phyloP scores from a whole-genome alignment of 2,329 filamentous ascomycete genomes.

The Magnaporthiopsis rhizophila region DNA sequence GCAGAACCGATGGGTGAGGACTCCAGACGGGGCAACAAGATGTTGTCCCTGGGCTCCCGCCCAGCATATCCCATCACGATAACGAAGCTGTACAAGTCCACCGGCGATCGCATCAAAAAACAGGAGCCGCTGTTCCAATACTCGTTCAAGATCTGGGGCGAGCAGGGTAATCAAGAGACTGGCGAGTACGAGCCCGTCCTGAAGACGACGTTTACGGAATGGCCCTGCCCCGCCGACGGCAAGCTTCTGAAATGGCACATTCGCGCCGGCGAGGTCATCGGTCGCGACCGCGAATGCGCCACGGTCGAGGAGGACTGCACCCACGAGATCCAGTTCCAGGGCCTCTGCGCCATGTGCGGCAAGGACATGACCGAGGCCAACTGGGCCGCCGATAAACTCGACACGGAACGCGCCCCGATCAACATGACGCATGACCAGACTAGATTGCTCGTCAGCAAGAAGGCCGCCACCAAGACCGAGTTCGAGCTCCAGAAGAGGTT shows the following conservation, averaged over 20 bases:
- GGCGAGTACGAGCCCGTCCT: constrained; percentile 57
- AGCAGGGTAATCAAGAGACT: constrained; percentile 58
- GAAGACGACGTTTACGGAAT: constrained; percentile 65
- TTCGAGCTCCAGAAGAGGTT: constrained; percentile 79
- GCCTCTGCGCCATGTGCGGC: constrained; percentile 85
- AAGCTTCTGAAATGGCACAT: constrained; percentile 71
- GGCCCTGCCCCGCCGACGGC: constrained; percentile 78
- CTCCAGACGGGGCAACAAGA: constrained; percentile 15
- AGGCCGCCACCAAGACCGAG: constrained; percentile 74
- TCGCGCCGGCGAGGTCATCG: constrained; percentile 55
- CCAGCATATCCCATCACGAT: constrained; percentile 93
- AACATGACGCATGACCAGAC: constrained; percentile 93
- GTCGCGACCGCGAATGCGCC: constrained; percentile 50
- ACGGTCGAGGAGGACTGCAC: constrained; percentile 86
- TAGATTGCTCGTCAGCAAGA: constrained; percentile 73
- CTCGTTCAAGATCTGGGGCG: constrained; percentile 72
- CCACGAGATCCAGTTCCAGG: constrained; percentile 85
- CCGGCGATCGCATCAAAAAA: constrained; percentile 67
- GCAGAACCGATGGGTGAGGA: not conserved
- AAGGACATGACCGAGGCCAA: constrained; percentile 91
- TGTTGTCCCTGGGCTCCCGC: constrained; percentile 46
- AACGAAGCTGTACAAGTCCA: constrained; percentile 69
- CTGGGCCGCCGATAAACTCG: constrained; percentile 72
- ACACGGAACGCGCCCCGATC: constrained; percentile 81
- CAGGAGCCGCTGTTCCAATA: constrained; percentile 78